These are phyloP conservation scores for Triticum aestivum DNA, from an alignment of 176 grass and related monocot genomes.

Conservation along the genomic window IWGSC_CS_RefSeq_v2.1 NC_057803.1:39477162-39477661, in stretches of 20 bases:
- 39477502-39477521: constrained; percentile 15
- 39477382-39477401: not conserved
- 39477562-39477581: constrained; percentile 40
- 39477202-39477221: constrained; percentile 3
- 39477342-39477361: not conserved
- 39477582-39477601: constrained; percentile 47
- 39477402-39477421: not conserved
- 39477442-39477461: not conserved
- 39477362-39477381: no score
- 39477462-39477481: not conserved
- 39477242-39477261: constrained; percentile 3
- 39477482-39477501: not conserved
- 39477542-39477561: constrained; percentile 47
- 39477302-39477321: not conserved
- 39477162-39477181: not conserved
- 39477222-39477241: not conserved
- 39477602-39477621: constrained; percentile 35
- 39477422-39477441: not conserved
- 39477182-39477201: not conserved
- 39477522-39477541: constrained; percentile 32
- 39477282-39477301: not conserved
- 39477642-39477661: constrained; percentile 60
- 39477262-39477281: not conserved
- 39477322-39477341: not conserved
- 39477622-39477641: constrained; percentile 25